phyloP scores from a whole-genome alignment of 192 early-diverging fungal genomes.

The Obelidium mucronatum region DNA sequence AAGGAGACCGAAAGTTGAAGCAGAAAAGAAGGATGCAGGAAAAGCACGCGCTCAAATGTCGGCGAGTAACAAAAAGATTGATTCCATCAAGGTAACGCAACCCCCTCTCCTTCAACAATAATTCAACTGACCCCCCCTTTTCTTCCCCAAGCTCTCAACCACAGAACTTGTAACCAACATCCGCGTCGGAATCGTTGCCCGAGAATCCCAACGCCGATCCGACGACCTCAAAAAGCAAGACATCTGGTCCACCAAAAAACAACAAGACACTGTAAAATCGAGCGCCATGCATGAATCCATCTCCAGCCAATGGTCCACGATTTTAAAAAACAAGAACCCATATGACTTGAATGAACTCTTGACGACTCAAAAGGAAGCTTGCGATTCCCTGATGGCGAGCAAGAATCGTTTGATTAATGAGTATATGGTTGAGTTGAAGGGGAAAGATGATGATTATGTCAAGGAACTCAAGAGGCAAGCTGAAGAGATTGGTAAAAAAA shows the following conservation, averaged over 20 bases:
- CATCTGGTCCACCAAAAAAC: constrained; percentile 47
- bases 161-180: constrained; percentile 56
- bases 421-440: constrained; percentile 60
- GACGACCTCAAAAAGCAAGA: constrained; percentile 56
- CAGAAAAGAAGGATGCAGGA: constrained; percentile 48
- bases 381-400: constrained; percentile 48
- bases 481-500: constrained; percentile 62
- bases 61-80: constrained; percentile 46
- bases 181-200: constrained; percentile 51
- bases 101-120: too few relatives aligned
- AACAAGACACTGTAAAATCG: constrained; percentile 43
- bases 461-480: constrained; percentile 66
- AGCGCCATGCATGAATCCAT: constrained; percentile 44
- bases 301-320: constrained; percentile 47
- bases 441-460: constrained; percentile 68
- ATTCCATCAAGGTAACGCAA: constrained; percentile 43
- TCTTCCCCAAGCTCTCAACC: constrained; percentile 23
- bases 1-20: constrained; percentile 50
- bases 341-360: constrained; percentile 59
- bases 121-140: neutral
- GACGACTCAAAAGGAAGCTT: constrained; percentile 52
- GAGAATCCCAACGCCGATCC: constrained; percentile 52
- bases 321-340: constrained; percentile 37
- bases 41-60: constrained; percentile 49
- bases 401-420: constrained; percentile 63